Conservation (phyloP, 805 yeast genomes). For the Cyberlindnera euphorbiae region DNA sequence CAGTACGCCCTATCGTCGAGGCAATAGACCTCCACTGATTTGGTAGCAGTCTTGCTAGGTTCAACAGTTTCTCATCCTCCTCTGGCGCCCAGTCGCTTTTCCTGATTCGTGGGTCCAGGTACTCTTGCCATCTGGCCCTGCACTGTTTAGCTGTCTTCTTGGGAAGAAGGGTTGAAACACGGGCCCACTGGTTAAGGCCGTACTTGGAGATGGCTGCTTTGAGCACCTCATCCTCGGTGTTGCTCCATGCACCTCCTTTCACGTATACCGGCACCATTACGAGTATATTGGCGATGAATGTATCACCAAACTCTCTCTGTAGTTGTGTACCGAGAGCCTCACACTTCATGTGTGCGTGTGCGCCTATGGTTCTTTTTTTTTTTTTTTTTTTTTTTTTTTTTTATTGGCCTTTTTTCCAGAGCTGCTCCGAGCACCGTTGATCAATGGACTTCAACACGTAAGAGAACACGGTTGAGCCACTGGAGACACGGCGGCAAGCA, state of each 20-base stretch:
- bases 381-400: neutral
- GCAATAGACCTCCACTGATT: conserved; percentile 96
- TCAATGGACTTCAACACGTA: no score
- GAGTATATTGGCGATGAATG: neutral
- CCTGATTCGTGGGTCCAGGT: conserved; percentile 69
- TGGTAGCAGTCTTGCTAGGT: conserved; percentile 67
- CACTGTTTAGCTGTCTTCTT: conserved; percentile 89
- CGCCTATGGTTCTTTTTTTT: neutral
- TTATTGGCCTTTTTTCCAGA: no score
- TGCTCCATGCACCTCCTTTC: conserved; percentile 90
- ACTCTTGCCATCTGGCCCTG: conserved; percentile 89
- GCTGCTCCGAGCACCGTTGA: no score
- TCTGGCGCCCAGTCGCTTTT: conserved; percentile 64
- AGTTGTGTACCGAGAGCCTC: no score
- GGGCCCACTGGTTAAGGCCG: conserved; percentile 92
- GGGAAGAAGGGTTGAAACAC: conserved; percentile 81
- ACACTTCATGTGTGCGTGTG: neutral
- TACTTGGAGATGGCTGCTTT: conserved; percentile 90
- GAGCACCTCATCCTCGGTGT: conserved; percentile 76
- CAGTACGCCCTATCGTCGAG: conserved; percentile 73
- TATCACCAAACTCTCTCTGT: no score
- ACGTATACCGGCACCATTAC: conserved; percentile 60
- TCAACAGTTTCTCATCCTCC: conserved; percentile 70
- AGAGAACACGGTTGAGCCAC: no score
- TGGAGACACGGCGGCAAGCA: no score